These are phyloP conservation scores for Clarkia xantiana DNA, from an alignment of 345 rosid species.

Conservation along the genomic window DNA sequence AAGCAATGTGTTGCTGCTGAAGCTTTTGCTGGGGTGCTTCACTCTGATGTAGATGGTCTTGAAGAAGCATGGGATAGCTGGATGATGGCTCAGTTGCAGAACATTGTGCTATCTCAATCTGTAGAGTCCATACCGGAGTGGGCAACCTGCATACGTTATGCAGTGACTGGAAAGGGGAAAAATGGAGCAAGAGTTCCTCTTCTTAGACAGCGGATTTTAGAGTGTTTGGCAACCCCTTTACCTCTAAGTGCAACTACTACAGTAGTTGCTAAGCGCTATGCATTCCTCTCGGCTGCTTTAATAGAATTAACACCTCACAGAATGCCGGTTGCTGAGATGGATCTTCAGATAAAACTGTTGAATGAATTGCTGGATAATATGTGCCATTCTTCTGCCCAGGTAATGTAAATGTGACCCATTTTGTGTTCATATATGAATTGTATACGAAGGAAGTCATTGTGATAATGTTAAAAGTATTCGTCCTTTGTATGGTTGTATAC, in stretches of 20 bases:
- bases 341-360: conserved; percentile 55
- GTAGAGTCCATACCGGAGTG: conserved; percentile 95
- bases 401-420: conserved; percentile 12
- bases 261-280: conserved; percentile 86
- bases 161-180: conserved; percentile 97
- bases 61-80: conserved; percentile 76
- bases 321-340: conserved; percentile 64
- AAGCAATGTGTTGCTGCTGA: conserved; percentile 99
- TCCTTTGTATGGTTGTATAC: conserved; percentile 1
- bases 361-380: conserved; percentile 67
- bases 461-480: no score
- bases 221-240: conserved; percentile 64
- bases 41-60: conserved; percentile 82
- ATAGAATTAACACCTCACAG: conserved; percentile 76
- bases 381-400: conserved; percentile 97
- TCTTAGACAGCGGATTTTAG: conserved; percentile 68
- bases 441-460: no score
- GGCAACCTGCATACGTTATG: conserved; percentile 96
- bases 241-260: conserved; percentile 76
- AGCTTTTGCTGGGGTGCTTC: conserved; percentile 86
- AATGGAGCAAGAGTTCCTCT: conserved; percentile 65
- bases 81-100: conserved; percentile 78
- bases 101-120: conserved; percentile 63
- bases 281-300: conserved; percentile 84
- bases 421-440: no score